These are phyloP conservation scores for Tetracentron sinense DNA, from an alignment of 164 flowering plant genomes.

Conservation along the genomic window DNA sequence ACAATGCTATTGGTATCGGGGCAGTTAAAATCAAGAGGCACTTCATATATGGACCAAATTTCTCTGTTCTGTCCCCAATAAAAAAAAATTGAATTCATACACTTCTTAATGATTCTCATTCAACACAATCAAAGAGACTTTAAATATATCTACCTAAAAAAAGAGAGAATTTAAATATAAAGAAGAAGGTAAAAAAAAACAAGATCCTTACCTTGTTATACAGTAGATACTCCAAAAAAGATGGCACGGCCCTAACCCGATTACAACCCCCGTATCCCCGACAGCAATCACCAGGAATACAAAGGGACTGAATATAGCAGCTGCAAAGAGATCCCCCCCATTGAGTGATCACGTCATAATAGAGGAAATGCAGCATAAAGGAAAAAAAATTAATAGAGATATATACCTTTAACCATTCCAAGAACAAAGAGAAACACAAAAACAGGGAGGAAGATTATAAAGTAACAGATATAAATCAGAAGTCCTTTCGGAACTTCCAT, in stretches of 20 bases:
- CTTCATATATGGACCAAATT: slow-evolving; percentile 13
- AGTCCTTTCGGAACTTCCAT: too few relatives aligned
- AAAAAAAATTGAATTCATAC: not conserved
- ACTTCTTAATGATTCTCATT: not conserved
- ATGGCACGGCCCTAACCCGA: slow-evolving; percentile 12
- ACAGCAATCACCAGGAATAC: slow-evolving; percentile 11
- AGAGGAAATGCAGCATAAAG: not conserved
- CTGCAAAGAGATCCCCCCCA: too few relatives aligned
- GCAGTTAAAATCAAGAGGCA: not conserved
- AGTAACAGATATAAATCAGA: too few relatives aligned
- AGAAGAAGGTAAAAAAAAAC: too few relatives aligned
- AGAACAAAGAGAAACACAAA: slow-evolving; percentile 8
- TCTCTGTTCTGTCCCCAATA: slow-evolving; percentile 8
- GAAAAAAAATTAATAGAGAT: not conserved
- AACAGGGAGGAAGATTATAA: slow-evolving; percentile 13
- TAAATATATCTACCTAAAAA: not conserved
- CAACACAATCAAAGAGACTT: not conserved
- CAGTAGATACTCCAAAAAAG: slow-evolving; percentile 10
- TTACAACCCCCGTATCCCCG: slow-evolving; percentile 5
- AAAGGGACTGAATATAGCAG: slow-evolving; percentile 9
- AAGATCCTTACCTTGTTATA: slow-evolving; percentile 1
- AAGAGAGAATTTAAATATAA: not conserved
- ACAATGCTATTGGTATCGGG: slow-evolving; percentile 8
- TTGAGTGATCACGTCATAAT: not conserved
- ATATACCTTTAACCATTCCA: slow-evolving; percentile 4